Conservation (phyloP, 2,329 filamentous ascomycete species). For the Microsporum audouinii region DNA sequence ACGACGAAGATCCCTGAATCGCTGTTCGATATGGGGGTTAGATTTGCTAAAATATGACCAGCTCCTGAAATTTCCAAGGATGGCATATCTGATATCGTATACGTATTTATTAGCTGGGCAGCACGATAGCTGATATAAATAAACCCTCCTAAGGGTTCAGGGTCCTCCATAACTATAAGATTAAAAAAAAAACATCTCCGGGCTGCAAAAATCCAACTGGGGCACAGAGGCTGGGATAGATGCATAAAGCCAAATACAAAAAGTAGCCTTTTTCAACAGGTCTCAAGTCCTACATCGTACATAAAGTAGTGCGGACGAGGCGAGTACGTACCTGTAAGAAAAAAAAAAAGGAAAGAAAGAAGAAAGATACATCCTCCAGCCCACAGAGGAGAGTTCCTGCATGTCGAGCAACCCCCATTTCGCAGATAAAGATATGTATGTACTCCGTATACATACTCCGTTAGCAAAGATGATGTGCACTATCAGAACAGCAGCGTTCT, state of each 20-base stretch:
- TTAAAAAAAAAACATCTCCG: neutral
- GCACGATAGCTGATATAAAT: neutral
- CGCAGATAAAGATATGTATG: neutral
- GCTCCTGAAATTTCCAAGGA: constrained; percentile 1
- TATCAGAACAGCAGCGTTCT: neutral
- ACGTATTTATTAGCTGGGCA: neutral
- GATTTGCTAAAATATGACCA: neutral
- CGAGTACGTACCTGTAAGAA: neutral
- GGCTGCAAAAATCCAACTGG: constrained; percentile 1
- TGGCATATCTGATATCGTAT: neutral
- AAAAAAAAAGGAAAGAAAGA: neutral
- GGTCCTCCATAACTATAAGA: neutral
- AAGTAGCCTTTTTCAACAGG: constrained; percentile 3
- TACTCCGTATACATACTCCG: neutral
- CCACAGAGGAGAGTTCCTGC: neutral
- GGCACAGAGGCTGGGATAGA: constrained; percentile 1
- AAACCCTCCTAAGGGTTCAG: neutral
- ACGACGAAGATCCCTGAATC: neutral
- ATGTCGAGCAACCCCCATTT: neutral
- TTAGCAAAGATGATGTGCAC: neutral
- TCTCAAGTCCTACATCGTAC: constrained; percentile 1
- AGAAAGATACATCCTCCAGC: neutral
- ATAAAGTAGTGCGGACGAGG: constrained; percentile 1
- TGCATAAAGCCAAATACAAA: constrained; percentile 1
- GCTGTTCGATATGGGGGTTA: neutral